phyloP scores from a whole-genome alignment of 148 eudicot species.

The Silene uniflora region DNA sequence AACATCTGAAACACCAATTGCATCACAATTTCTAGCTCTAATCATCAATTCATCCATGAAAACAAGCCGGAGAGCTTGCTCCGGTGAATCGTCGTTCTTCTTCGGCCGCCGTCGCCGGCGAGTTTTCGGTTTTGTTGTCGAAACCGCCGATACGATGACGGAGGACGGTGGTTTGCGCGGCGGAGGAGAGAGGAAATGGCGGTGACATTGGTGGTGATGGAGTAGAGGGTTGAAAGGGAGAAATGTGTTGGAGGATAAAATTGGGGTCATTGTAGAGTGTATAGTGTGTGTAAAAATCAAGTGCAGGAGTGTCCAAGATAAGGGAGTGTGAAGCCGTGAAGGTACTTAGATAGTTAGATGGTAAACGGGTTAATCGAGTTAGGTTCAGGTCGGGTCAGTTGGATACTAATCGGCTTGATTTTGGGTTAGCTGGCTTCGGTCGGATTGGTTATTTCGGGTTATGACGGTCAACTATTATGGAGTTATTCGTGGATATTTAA shows the following conservation, averaged over 20 bases:
- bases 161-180: slow-evolving; percentile 6
- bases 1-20: slow-evolving; percentile 62
- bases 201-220: neutral
- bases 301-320: neutral
- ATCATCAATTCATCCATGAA: slow-evolving; percentile 90
- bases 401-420: too few relatives aligned
- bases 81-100: slow-evolving; percentile 33
- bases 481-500: too few relatives aligned
- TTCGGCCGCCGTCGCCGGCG: slow-evolving; percentile 35
- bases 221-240: slow-evolving; percentile 24
- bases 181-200: slow-evolving; percentile 20
- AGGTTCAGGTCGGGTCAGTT: too few relatives aligned
- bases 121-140: slow-evolving; percentile 30
- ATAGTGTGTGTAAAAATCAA: neutral
- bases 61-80: slow-evolving; percentile 60
- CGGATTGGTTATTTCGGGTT: too few relatives aligned
- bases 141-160: slow-evolving; percentile 28
- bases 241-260: slow-evolving; percentile 26
- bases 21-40: slow-evolving; percentile 48
- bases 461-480: too few relatives aligned
- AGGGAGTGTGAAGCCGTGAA: too few relatives aligned
- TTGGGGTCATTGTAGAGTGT: slow-evolving; percentile 32
- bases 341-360: too few relatives aligned
- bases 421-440: too few relatives aligned
- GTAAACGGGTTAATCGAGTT: too few relatives aligned